Evolutionary conservation across 2,329 filamentous ascomycete species (phyloP).

Genomic region (Fusarium luffae): DNA sequence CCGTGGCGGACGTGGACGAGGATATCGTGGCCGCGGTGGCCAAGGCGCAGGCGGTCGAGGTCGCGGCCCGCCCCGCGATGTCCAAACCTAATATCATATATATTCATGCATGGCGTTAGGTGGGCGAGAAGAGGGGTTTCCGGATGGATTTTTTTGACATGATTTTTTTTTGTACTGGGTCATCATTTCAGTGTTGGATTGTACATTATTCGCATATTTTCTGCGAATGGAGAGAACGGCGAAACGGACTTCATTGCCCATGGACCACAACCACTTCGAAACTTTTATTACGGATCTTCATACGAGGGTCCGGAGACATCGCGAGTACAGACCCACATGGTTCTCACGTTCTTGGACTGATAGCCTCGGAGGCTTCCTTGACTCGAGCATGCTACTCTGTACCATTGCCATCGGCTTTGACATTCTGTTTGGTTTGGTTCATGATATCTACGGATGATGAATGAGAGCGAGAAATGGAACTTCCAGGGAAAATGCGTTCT

Average conservation of each 20-base stretch:
- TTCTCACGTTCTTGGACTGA: conserved; percentile 28
- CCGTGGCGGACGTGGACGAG: conserved; percentile 53
- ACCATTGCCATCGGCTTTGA: conserved; percentile 48
- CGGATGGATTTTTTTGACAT: conserved; percentile 46
- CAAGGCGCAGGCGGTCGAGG: conserved; percentile 50
- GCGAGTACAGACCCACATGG: conserved; percentile 36
- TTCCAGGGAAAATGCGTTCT: conserved; percentile 40
- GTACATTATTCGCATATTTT: conserved; percentile 56
- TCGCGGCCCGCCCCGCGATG: conserved; percentile 52
- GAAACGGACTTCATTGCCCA: conserved; percentile 49
- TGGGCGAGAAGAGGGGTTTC: conserved; percentile 36
- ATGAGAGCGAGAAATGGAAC: conserved; percentile 43
- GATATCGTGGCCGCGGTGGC: conserved; percentile 54
- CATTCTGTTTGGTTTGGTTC: conserved; percentile 47
- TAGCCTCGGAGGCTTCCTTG: conserved; percentile 38
- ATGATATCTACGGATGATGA: conserved; percentile 47
- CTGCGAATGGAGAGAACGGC: conserved; percentile 53
- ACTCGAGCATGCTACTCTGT: conserved; percentile 44
- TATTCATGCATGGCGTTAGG: conserved; percentile 46
- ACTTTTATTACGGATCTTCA: conserved; percentile 32
- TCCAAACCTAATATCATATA: conserved; percentile 49
- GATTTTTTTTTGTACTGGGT: conserved; percentile 47
- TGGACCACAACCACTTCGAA: conserved; percentile 44
- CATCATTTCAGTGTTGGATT: conserved; percentile 54
- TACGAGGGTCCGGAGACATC: conserved; percentile 22